Conservation (phyloP, 306 rosid genomes). For the Nissolia schottii region DNA sequence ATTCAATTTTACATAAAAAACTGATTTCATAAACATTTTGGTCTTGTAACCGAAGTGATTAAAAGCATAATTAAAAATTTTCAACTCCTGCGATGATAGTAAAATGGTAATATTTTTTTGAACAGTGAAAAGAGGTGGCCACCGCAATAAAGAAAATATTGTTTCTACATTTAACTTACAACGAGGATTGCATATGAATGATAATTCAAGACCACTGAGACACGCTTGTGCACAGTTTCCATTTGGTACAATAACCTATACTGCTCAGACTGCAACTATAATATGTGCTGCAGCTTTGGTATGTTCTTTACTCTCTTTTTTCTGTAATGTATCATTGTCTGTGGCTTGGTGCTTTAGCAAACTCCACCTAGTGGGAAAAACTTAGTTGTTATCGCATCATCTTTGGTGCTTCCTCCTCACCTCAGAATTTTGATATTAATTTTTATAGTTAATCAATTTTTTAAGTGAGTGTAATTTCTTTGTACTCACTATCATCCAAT, state of each 20-base stretch:
- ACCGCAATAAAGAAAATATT: constrained; percentile 8
- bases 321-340: not conserved
- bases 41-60: not conserved
- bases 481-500: too few relatives aligned
- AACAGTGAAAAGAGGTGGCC: constrained; percentile 31
- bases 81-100: not conserved
- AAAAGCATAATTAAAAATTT: not conserved
- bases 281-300: constrained; percentile 54
- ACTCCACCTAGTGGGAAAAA: not conserved
- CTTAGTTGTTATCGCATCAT: not conserved
- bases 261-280: constrained; percentile 18
- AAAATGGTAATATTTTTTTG: constrained; percentile 1
- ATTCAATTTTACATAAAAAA: not conserved
- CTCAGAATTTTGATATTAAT: not conserved
- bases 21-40: constrained; percentile 11
- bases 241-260: constrained; percentile 20
- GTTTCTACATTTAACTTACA: constrained; percentile 11
- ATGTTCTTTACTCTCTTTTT: not conserved
- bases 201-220: constrained; percentile 12
- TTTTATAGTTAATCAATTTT: not conserved
- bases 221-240: not conserved
- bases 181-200: not conserved
- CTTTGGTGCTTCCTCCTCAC: not conserved
- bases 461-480: too few relatives aligned
- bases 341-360: not conserved